These are phyloP conservation scores for Coemansia sp. DNA, from an alignment of 192 early-diverging fungal genomes.

Conservation along the genomic window DNA sequence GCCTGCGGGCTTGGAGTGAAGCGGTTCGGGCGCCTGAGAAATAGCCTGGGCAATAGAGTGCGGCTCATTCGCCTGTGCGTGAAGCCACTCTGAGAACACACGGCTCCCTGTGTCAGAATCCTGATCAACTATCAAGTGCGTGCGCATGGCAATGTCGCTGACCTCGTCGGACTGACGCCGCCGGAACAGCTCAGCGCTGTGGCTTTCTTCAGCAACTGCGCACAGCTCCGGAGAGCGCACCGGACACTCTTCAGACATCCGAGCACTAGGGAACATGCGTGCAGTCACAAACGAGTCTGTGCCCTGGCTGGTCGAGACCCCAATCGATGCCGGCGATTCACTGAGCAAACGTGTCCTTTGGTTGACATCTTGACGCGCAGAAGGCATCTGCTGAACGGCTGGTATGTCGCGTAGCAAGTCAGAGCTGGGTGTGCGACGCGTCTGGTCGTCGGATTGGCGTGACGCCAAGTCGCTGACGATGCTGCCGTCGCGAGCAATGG, in stretches of 20 bases:
- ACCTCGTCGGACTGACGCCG: slow-evolving; percentile 31
- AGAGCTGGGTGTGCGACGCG: background rate
- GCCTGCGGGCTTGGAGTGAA: background rate
- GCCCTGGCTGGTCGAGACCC: slow-evolving; percentile 10
- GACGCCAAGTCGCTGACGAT: slow-evolving; percentile 22
- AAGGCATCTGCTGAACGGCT: background rate
- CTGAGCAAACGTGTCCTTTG: background rate
- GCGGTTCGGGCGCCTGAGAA: slow-evolving; percentile 2
- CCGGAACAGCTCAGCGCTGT: background rate
- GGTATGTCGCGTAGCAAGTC: background rate
- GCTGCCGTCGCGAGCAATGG: slow-evolving; percentile 40
- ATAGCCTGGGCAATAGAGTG: slow-evolving; percentile 13
- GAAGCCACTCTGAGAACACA: slow-evolving; percentile 27
- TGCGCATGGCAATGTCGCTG: slow-evolving; percentile 53
- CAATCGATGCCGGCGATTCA: slow-evolving; percentile 3
- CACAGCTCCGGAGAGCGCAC: background rate
- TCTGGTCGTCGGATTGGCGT: slow-evolving; percentile 19
- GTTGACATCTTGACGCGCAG: background rate
- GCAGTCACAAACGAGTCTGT: slow-evolving; percentile 31
- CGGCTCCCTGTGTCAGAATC: slow-evolving; percentile 7
- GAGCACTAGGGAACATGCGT: slow-evolving; percentile 11
- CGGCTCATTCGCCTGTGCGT: slow-evolving; percentile 11
- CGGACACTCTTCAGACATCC: slow-evolving; percentile 8
- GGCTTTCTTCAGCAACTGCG: background rate
- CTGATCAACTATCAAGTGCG: slow-evolving; percentile 17